Conservation (phyloP, 2,329 filamentous ascomycete genomes). For the Pseudonectria foliicola region DNA sequence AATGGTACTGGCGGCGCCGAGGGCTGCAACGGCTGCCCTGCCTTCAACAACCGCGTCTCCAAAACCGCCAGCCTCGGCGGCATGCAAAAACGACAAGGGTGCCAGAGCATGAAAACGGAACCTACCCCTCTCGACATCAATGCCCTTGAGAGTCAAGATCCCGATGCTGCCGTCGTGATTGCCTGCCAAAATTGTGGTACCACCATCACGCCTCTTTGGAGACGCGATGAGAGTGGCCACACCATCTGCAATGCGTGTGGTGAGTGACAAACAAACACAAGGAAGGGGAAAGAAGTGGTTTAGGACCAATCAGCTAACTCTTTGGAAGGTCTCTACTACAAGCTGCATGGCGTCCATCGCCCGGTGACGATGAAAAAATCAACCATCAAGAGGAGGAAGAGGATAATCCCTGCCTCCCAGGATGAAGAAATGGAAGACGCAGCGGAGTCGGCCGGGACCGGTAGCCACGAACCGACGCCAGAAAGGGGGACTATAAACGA, state of each 20-base stretch:
- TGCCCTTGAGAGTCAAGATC: slow-evolving; percentile 24
- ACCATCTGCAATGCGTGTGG: slow-evolving; percentile 98
- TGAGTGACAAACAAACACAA: slow-evolving; percentile 47
- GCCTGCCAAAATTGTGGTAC: slow-evolving; percentile 97
- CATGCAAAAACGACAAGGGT: slow-evolving; percentile 38
- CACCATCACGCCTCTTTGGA: slow-evolving; percentile 93
- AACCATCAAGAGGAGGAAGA: slow-evolving; percentile 91
- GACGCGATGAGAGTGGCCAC: slow-evolving; percentile 86
- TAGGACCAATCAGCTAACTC: slow-evolving; percentile 6
- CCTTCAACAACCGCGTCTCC: slow-evolving; percentile 92
- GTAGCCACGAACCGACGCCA: slow-evolving; percentile 28
- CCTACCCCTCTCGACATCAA: slow-evolving; percentile 28
- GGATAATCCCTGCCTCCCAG: slow-evolving; percentile 74
- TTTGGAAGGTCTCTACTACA: slow-evolving; percentile 77
- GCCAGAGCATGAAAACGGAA: slow-evolving; percentile 21
- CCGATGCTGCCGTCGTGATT: slow-evolving; percentile 50
- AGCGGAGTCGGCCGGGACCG: slow-evolving; percentile 35
- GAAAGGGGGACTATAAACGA: slow-evolving; percentile 54
- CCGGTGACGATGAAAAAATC: slow-evolving; percentile 99
- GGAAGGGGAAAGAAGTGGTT: background rate
- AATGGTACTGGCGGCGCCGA: slow-evolving; percentile 95
- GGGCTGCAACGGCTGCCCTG: slow-evolving; percentile 90
- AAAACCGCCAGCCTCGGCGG: slow-evolving; percentile 71
- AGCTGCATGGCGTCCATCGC: slow-evolving; percentile 86
- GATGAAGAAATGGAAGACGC: slow-evolving; percentile 44